These are phyloP conservation scores for Chrysoporthe deuterocubensis DNA, from an alignment of 2,329 filamentous ascomycete species.

Conservation along the genomic window DNA sequence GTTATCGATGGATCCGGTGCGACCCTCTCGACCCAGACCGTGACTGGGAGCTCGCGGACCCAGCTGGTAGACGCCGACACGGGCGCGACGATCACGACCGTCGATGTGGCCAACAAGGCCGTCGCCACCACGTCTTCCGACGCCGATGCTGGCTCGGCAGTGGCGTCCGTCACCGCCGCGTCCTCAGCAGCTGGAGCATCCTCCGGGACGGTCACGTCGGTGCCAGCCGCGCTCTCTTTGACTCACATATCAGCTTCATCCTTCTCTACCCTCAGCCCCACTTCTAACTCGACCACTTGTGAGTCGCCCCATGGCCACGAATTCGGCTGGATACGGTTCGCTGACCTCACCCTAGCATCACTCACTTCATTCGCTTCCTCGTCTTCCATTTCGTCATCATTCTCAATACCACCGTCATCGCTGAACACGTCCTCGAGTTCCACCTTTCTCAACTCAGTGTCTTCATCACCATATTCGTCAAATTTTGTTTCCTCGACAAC, in stretches of 20 bases:
- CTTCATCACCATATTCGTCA: constrained; percentile 15
- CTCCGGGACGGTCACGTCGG: constrained; percentile 28
- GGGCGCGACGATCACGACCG: constrained; percentile 41
- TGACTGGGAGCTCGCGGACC: constrained; percentile 44
- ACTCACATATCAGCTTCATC: constrained; percentile 20
- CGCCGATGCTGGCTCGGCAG: constrained; percentile 18
- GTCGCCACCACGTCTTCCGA: constrained; percentile 16
- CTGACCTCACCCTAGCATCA: constrained; percentile 19
- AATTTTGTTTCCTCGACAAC: constrained; percentile 36
- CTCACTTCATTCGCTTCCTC: constrained; percentile 21
- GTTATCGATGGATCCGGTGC: constrained; percentile 54
- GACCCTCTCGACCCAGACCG: constrained; percentile 49
- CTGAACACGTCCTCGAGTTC: constrained; percentile 20
- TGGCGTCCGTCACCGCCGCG: constrained; percentile 19
- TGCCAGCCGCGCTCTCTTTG: constrained; percentile 22
- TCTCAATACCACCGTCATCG: constrained; percentile 15
- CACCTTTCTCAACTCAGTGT: constrained; percentile 8
- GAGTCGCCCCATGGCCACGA: background rate
- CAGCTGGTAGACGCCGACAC: constrained; percentile 42
- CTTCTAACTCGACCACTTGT: constrained; percentile 30
- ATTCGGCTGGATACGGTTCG: background rate
- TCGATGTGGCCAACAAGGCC: constrained; percentile 30
- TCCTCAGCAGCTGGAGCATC: constrained; percentile 26
- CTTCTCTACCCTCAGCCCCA: constrained; percentile 26
- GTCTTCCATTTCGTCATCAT: constrained; percentile 17